These are phyloP conservation scores for Geotrichum siamense DNA, from an alignment of 1,139 yeast species.

Conservation along the genomic window DNA sequence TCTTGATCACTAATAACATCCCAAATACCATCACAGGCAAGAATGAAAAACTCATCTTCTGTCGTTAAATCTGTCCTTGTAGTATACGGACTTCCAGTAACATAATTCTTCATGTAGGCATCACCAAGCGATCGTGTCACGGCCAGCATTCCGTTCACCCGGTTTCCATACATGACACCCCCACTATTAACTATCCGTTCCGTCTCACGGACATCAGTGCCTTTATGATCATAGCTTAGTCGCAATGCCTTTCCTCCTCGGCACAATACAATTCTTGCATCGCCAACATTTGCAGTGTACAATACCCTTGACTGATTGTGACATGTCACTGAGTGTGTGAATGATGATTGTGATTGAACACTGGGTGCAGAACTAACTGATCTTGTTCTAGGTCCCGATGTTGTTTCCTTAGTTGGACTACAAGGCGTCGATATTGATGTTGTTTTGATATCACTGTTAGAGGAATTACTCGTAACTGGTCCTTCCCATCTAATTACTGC, in stretches of 20 bases:
- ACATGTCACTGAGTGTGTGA: slow-evolving; percentile 15
- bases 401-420: slow-evolving; percentile 2
- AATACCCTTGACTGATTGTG: slow-evolving; percentile 45
- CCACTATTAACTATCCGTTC: slow-evolving; percentile 71
- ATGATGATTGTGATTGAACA: slow-evolving; percentile 10
- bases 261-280: slow-evolving; percentile 73
- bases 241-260: slow-evolving; percentile 70
- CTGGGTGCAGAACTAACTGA: slow-evolving; percentile 10
- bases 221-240: slow-evolving; percentile 89
- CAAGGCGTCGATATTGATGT: slow-evolving; percentile 2
- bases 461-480: slow-evolving; percentile 3
- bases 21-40: slow-evolving; percentile 96
- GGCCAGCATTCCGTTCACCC: slow-evolving; percentile 94
- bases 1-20: slow-evolving; percentile 78
- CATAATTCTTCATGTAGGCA: slow-evolving; percentile 80
- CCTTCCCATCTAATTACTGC: slow-evolving; percentile 86
- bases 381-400: neutral
- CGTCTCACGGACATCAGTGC: slow-evolving; percentile 71
- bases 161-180: slow-evolving; percentile 78
- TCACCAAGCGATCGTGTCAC: slow-evolving; percentile 96
- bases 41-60: slow-evolving; percentile 65
- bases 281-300: slow-evolving; percentile 95
- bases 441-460: slow-evolving; percentile 2
- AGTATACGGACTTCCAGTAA: slow-evolving; percentile 87
- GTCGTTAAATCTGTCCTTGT: slow-evolving; percentile 69